Base-by-base conservation (phyloP, 2,329 filamentous ascomycete genomes). In the Aspergillus pseudoviridinutans region DNA sequence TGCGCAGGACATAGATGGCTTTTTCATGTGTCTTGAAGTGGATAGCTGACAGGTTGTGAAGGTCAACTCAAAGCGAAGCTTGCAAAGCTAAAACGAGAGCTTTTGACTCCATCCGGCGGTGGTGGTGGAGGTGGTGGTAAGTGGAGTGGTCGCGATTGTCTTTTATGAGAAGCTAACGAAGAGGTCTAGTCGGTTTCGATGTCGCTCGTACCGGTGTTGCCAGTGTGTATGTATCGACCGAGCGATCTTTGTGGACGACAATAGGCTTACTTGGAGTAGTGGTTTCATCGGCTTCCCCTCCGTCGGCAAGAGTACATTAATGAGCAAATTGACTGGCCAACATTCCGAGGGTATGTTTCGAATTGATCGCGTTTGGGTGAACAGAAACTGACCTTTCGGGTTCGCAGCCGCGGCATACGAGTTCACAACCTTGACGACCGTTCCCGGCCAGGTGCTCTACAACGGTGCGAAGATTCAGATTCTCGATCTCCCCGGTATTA, bases 201-300 rank as follows among this genome's bases (percentile, higher is more conserved):
- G 94, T 99, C 64, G 94, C 94, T 61, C 88, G 94, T 76, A 99
- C 94, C 53, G 94, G 94, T 82, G 94, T 97, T 63, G 94, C 94
- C 64, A 96, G 91, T 81, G 87, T 99, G 75, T 82, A 78, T 69
- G 80, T 80, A 38, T 27, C 55, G 8, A 50, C 41, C 54, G 28
- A 25, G 2, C 28, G 28, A 50, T 44, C 24, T 42, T 29, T 8
- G 4, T 35, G 52, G 46, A 17, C 20, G 8, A 51, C 42, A 27
- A 52, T 50, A 25, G 42, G 32, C 62, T 73, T 47, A 64, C 51
- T 29, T 49, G 9, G 41, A 35, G 38, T 51, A 76, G 71, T 70
- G 93, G 93, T 47, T 97, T 97, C 78, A 97, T 97, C 72, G 94
- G 94, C 32, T 99, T 99, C 71, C 94, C 94, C 1, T 99, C 94